Conservation (phyloP, 345 rosid species). For the Isatis tinctoria region DNA sequence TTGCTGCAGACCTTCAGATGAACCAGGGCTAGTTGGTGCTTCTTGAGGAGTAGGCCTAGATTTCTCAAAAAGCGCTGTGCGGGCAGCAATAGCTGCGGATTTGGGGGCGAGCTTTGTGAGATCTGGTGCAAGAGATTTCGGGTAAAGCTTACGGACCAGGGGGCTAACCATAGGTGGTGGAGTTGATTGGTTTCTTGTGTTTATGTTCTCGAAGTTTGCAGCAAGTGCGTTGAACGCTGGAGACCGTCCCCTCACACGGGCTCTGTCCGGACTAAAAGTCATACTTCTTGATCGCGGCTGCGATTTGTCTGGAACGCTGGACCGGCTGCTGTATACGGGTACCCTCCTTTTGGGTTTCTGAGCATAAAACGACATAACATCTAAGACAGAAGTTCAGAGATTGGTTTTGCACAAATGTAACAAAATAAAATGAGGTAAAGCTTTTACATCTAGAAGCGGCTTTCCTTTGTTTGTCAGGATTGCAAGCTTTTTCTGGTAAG, state of each 20-base stretch:
- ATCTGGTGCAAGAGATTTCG: conserved; percentile 86
- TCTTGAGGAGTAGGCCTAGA: conserved; percentile 58
- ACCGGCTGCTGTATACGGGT: conserved; percentile 79
- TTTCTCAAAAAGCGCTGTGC: conserved; percentile 63
- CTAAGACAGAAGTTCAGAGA: conserved; percentile 1
- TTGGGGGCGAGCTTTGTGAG: conserved; percentile 53
- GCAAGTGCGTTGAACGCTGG: conserved; percentile 98
- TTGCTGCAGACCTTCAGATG: conserved; percentile 55
- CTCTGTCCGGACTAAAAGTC: conserved; percentile 95
- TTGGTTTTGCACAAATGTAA: not conserved
- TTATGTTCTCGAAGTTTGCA: conserved; percentile 85
- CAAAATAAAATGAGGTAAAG: conserved; percentile 7
- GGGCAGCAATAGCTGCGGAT: conserved; percentile 67
- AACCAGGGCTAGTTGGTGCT: conserved; percentile 53
- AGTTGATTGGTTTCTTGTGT: conserved; percentile 84
- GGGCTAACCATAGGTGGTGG: conserved; percentile 88
- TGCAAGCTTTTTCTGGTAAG: conserved; percentile 86
- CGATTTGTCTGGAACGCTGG: conserved; percentile 75
- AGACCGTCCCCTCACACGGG: conserved; percentile 97
- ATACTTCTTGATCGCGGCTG: conserved; percentile 93
- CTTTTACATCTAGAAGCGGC: conserved; percentile 62
- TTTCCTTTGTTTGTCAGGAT: conserved; percentile 71
- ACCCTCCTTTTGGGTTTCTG: conserved; percentile 95
- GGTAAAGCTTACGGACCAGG: conserved; percentile 71
- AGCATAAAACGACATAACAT: conserved; percentile 8